These are phyloP conservation scores for Stellera chamaejasme DNA, from an alignment of 345 rosid species.

Conservation along the genomic window DNA sequence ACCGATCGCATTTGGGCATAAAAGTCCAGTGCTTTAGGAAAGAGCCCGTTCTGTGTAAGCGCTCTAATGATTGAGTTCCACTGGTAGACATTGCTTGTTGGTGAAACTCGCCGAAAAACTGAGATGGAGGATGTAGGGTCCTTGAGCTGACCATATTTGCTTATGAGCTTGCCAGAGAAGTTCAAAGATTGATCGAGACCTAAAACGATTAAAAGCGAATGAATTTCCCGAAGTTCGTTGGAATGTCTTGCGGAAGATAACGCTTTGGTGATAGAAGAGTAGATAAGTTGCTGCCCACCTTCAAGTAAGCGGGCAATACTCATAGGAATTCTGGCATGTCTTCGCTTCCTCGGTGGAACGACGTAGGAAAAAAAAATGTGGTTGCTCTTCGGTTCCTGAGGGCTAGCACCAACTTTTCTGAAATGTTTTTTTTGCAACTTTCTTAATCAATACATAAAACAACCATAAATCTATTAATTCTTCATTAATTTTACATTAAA, in stretches of 20 bases:
- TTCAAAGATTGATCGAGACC: conserved; percentile 41
- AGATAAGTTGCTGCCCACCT: conserved; percentile 11
- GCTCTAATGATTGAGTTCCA: conserved; percentile 70
- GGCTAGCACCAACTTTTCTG: no score
- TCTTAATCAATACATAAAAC: no score
- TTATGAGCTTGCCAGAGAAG: conserved; percentile 56
- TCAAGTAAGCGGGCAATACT: conserved; percentile 4
- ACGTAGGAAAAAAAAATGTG: no score
- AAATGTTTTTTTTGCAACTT: no score
- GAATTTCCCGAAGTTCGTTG: conserved; percentile 33
- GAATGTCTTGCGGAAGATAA: conserved; percentile 25
- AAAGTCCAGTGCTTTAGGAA: conserved; percentile 34
- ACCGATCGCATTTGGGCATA: conserved; percentile 29
- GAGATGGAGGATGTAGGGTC: conserved; percentile 39
- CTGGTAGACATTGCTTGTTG: conserved; percentile 34
- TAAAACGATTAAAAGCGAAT: conserved; percentile 36
- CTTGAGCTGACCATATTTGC: conserved; percentile 41
- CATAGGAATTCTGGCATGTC: no score
- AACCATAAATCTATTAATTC: no score
- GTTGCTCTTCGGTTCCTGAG: no score
- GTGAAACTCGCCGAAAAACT: conserved; percentile 37
- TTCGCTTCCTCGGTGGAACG: no score
- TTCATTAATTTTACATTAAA: no score
- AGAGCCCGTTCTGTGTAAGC: conserved; percentile 34
- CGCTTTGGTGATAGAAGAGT: conserved; percentile 32